phyloP scores from a whole-genome alignment of 768 basidiomycete genomes.

The Tricholoma sp. region DNA sequence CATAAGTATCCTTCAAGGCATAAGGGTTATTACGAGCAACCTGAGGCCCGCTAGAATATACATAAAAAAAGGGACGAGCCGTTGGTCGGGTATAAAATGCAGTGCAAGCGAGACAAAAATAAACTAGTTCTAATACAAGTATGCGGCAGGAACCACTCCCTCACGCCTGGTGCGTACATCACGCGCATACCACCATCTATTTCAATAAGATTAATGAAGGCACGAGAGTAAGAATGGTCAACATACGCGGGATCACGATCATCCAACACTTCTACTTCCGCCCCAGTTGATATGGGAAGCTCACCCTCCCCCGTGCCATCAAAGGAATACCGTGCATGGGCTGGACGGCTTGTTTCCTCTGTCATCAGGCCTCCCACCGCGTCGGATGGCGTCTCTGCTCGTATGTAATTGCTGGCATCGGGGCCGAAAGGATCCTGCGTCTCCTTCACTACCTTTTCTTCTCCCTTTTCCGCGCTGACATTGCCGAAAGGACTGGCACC shows the following conservation, averaged over 20 bases:
- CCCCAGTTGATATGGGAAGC: constrained; percentile 60
- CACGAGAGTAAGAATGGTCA: neutral
- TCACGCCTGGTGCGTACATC: constrained; percentile 75
- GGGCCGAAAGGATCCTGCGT: constrained; percentile 59
- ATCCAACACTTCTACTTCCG: constrained; percentile 72
- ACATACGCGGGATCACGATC: constrained; percentile 77
- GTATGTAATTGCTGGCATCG: constrained; percentile 71
- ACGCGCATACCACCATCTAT: constrained; percentile 92
- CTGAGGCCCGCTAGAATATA: neutral
- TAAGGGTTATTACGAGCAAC: neutral
- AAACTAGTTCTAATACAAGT: constrained; percentile 64
- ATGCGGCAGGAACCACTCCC: constrained; percentile 89
- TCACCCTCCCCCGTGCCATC: constrained; percentile 78
- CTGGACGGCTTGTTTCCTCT: constrained; percentile 68
- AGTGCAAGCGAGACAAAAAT: constrained; percentile 31
- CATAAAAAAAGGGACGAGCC: constrained; percentile 7
- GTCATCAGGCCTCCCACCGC: constrained; percentile 56
- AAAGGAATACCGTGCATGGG: constrained; percentile 80
- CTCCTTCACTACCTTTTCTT: constrained; percentile 35
- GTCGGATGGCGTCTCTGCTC: constrained; percentile 79
- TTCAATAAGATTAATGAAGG: constrained; percentile 7
- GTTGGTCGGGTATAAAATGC: constrained; percentile 19
- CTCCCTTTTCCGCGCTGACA: constrained; percentile 51
- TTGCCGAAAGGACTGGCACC: constrained; percentile 42
- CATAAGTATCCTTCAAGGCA: neutral